phyloP scores from a whole-genome alignment of 1,284 basidiomycete species.

The Trichosporon faecale region DNA sequence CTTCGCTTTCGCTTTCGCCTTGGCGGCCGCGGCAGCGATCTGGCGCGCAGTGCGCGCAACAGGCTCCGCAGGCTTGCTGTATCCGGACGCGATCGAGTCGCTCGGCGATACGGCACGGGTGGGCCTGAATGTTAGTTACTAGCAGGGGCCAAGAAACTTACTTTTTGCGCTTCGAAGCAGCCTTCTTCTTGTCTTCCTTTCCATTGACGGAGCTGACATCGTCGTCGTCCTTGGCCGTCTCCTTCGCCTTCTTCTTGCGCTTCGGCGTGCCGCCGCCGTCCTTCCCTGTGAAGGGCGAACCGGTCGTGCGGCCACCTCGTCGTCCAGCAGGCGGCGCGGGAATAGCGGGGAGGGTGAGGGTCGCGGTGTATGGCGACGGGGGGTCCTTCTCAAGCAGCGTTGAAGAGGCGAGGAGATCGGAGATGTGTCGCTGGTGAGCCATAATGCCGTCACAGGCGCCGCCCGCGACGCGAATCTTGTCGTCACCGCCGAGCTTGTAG shows the following conservation, averaged over 20 bases:
- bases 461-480: slow-evolving; percentile 96
- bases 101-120: slow-evolving; percentile 44
- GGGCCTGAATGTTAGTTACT: slow-evolving; percentile 24
- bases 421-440: slow-evolving; percentile 66
- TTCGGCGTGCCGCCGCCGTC: slow-evolving; percentile 40
- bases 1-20: slow-evolving; percentile 34
- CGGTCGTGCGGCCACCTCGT: slow-evolving; percentile 39
- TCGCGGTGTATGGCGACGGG: slow-evolving; percentile 57
- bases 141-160: slow-evolving; percentile 22
- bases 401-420: slow-evolving; percentile 45
- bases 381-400: slow-evolving; percentile 54
- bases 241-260: slow-evolving; percentile 42
- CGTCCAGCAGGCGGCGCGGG: slow-evolving; percentile 56
- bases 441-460: slow-evolving; percentile 87
- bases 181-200: slow-evolving; percentile 40
- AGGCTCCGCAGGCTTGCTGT: slow-evolving; percentile 33
- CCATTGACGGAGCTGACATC: slow-evolving; percentile 39
- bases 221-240: slow-evolving; percentile 41
- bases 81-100: slow-evolving; percentile 46
- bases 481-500: slow-evolving; percentile 93
- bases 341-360: slow-evolving; percentile 62
- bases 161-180: slow-evolving; percentile 42
- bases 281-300: slow-evolving; percentile 37
- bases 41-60: slow-evolving; percentile 46
- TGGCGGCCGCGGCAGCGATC: slow-evolving; percentile 45